Evolutionary conservation across 2,329 filamentous ascomycete species (phyloP), one percentile per base, ranked within the genome.

Genomic region (Elsinoe necatrix): DNA sequence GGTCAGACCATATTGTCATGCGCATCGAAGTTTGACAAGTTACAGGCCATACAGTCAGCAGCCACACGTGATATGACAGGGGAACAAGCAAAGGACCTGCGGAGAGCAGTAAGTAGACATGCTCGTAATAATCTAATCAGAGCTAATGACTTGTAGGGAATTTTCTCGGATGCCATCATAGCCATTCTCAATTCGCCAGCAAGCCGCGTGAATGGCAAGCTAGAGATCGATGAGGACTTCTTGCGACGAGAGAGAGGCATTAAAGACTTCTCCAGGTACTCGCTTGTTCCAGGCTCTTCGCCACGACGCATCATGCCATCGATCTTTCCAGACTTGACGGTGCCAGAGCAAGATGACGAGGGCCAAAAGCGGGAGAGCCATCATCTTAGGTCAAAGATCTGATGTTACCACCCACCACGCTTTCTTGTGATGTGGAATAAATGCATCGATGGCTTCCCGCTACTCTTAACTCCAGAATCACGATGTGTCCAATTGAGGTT

Each of bases 151-250:
- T 27, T 9, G 16, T 66, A 78, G 59, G 82, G 79, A 4, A 86
- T 95, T 60, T 95, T 88, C 71, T 89, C 87, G 0, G 86, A 91
- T 65, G 88, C 89, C 1, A 81, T 95, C 16, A 69, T 92, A 1
- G 85, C 80, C 1, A 86, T 95, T 69, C 73, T 93, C 1, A 68
- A 72, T 8, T 78, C 85, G 0, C 81, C 84, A 0, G 71, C 81
- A 0, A 61, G 72, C 0, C 69, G 70, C 3, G 84, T 93, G 20
- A 95, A 89, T 66, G 89, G 89, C 0, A 71, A 81, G 42, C 72
- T 92, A 4, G 77, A 85, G 58, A 78, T 90, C 1, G 89, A 95
- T 64, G 89, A 95, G 67, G 89, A 95, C 66, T 93, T 90, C 62
- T 73, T 95, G 27, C 76, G 86, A 16, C 74, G 79, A 5, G 76